Conservation (phyloP, 139 green algal species). For the Spirogloea muscicola region DNA sequence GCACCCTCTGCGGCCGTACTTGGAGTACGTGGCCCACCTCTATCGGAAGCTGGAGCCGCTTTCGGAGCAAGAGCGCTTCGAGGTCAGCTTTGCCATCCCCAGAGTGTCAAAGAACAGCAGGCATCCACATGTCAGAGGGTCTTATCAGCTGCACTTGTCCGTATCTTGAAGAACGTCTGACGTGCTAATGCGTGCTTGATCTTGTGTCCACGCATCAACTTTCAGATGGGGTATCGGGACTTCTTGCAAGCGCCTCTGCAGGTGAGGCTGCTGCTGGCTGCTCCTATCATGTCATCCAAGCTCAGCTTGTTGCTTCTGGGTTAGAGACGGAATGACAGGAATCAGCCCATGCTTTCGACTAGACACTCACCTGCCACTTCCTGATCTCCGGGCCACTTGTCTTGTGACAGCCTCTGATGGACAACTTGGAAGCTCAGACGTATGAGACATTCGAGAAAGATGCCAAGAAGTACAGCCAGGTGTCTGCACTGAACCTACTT, state of each 20-base stretch:
- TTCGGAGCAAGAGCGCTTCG: slow-evolving; percentile 38
- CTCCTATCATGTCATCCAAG: slow-evolving; percentile 8
- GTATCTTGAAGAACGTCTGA: too few species aligned
- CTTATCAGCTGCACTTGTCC: too few species aligned
- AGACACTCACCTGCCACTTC: too few species aligned
- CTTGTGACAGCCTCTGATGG: slow-evolving; percentile 79
- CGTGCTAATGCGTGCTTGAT: slow-evolving; percentile 11
- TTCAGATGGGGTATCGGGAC: slow-evolving; percentile 82
- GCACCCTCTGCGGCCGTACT: slow-evolving; percentile 72
- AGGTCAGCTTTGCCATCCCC: slow-evolving; percentile 16
- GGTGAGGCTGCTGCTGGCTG: slow-evolving; percentile 2
- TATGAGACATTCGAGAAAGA: slow-evolving; percentile 98
- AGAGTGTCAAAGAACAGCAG: too few species aligned
- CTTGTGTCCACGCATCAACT: slow-evolving; percentile 2
- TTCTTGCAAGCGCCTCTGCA: slow-evolving; percentile 81
- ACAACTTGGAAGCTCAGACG: slow-evolving; percentile 93
- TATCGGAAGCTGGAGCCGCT: slow-evolving; percentile 59
- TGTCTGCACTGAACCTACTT: too few species aligned
- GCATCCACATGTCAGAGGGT: too few species aligned
- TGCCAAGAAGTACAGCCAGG: slow-evolving; percentile 80
- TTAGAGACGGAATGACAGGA: too few species aligned
- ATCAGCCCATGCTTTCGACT: too few species aligned
- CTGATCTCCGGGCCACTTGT: too few species aligned
- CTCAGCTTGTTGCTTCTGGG: too few species aligned
- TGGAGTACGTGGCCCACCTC: slow-evolving; percentile 90